Evolutionary conservation across 1,284 basidiomycete species (phyloP), one percentile per base, ranked within the genome.

Genomic region (Coniferiporia weirii): DNA sequence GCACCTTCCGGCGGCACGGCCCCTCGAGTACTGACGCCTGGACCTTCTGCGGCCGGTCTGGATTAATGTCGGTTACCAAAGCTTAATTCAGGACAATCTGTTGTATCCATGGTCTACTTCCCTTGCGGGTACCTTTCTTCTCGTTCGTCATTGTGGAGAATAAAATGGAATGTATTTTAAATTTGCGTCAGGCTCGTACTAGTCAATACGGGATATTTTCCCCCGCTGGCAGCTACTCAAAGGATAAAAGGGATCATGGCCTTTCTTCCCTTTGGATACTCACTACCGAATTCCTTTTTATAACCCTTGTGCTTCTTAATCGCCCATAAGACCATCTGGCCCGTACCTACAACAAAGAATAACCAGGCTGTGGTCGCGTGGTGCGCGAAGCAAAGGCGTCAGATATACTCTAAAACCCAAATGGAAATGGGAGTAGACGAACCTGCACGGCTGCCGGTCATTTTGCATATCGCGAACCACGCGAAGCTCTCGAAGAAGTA

Each of bases 401-500:
- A 63, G 59, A 20, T 48, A 15, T 40, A 47, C 32, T 27, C n/a
- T 19, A 22, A 19, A 57, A 47, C 27, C 34, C 36, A 22, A 56
- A 53, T 40, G 50, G 44, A 45, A 40, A 32, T 56, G 22, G 46
- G 45, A 60, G 47, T 43, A 17, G 56, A 72, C 86, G 63, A 70
- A 95, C 93, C 83, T 52, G 84, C 85, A 66, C 84, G 76, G 66
- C 88, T 91, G 54, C 85, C 82, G 2, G 94, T 95, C 82, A 99
- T 85, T 40, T 80, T 77, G 27, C 83, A 82, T 56, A 98, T 79
- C 20, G 82, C 78, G 10, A 81, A 68, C 91, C 96, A 97, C 0
- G 79, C 86, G 43, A 97, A 64, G 34, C 79, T 79, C 74, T 99
- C 97, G 70, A 96, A 98, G 70, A 93, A 88, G 75, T 99, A 99